phyloP scores from a whole-genome alignment of 257 asterid genomes.

The Catharanthus roseus region DNA sequence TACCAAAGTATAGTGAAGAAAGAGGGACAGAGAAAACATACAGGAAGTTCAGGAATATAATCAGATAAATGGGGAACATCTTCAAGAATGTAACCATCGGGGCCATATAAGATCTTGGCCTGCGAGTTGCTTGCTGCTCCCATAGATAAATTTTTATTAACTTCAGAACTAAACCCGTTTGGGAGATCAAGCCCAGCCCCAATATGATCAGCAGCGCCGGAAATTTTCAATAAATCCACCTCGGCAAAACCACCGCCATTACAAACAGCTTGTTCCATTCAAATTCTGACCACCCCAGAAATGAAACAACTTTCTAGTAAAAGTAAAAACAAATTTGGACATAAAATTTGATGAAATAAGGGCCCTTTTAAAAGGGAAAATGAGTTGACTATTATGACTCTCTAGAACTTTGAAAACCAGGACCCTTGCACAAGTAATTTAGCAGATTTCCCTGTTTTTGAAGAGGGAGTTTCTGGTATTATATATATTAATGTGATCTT shows the following conservation, averaged over 20 bases:
- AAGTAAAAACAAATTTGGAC: neutral
- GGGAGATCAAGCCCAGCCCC: neutral
- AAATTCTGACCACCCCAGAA: conserved; percentile 10
- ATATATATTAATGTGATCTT: neutral
- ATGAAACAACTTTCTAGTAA: neutral
- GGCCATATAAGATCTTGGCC: conserved; percentile 48
- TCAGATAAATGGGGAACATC: conserved; percentile 82
- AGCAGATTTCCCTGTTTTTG: neutral
- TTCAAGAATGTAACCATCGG: conserved; percentile 54
- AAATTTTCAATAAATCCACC: conserved; percentile 10
- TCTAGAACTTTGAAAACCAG: conserved; percentile 5
- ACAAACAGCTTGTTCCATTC: conserved; percentile 15
- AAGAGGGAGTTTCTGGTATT: neutral
- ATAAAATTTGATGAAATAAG: too few relatives aligned
- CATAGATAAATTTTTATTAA: neutral
- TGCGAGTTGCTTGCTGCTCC: neutral
- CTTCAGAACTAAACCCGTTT: conserved; percentile 14
- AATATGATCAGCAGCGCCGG: conserved; percentile 14
- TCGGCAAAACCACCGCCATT: conserved; percentile 1
- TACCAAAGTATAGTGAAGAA: neutral
- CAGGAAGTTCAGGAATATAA: conserved; percentile 57
- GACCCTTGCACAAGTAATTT: conserved; percentile 8
- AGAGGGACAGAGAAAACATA: conserved; percentile 11
- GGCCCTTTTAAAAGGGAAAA: neutral
- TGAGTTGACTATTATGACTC: conserved; percentile 4